A percentile compares a stretch with the other conserved stretches of the same genome.
phyloP scores from a whole-genome alignment of 169 alveolate genomes.

The Eimeria tenella region DNA sequence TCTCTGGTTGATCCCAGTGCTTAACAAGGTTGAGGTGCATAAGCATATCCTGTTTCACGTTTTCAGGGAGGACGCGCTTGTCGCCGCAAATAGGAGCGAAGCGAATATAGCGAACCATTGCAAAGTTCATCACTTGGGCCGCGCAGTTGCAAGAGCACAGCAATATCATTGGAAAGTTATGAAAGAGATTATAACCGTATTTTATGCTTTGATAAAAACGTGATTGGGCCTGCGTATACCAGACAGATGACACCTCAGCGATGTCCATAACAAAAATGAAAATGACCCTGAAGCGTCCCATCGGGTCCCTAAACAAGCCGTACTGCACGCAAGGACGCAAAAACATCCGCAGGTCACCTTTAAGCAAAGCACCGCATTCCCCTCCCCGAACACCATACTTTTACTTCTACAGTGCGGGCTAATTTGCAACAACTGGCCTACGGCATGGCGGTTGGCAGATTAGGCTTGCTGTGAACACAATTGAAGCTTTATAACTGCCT shows the following conservation, averaged over 20 bases:
- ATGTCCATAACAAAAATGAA: constrained; percentile 71
- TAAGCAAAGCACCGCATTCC: too few relatives aligned
- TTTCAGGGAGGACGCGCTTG: constrained; percentile 74
- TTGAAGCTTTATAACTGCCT: too few relatives aligned
- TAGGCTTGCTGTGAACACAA: too few relatives aligned
- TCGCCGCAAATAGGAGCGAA: constrained; percentile 74
- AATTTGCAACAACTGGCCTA: too few relatives aligned
- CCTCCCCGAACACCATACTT: too few relatives aligned
- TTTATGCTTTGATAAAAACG: constrained; percentile 74
- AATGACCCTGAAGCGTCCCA: constrained; percentile 74
- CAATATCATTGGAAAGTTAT: constrained; percentile 58
- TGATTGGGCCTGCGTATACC: constrained; percentile 57
- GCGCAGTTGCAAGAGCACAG: constrained; percentile 74
- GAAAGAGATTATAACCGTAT: constrained; percentile 73
- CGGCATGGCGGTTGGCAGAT: too few relatives aligned
- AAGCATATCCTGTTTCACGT: constrained; percentile 71
- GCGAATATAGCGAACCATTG: constrained; percentile 73
- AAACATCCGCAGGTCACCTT: too few relatives aligned
- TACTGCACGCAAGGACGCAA: constrained; percentile 65
- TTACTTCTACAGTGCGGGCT: too few relatives aligned
- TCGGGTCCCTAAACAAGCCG: constrained; percentile 68
- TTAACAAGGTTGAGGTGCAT: constrained; percentile 68
- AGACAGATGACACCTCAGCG: constrained; percentile 43
- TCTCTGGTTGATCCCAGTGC: constrained; percentile 60
- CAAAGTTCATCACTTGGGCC: constrained; percentile 69